Evolutionary conservation across 2,329 filamentous ascomycete genomes (phyloP).

Genomic region (Fusarium albosuccineum): DNA sequence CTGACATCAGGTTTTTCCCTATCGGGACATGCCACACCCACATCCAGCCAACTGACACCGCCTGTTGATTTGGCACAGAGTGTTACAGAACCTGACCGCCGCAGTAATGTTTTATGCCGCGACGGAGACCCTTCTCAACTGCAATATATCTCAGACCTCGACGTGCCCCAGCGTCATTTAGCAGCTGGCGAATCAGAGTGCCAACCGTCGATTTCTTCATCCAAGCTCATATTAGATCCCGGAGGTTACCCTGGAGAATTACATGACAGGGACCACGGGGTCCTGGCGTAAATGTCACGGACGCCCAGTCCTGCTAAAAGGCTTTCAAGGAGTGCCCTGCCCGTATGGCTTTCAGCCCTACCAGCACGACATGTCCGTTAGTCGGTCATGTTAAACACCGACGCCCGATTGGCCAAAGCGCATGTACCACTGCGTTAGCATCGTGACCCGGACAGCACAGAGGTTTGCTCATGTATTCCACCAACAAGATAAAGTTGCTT

Average conservation of each 20-base stretch:
- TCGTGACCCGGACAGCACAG: constrained; percentile 5
- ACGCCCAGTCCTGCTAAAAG: constrained; percentile 1
- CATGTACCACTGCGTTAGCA: background rate
- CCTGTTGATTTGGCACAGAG: constrained; percentile 5
- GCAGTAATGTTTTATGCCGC: background rate
- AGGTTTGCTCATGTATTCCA: too few relatives aligned
- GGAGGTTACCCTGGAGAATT: constrained; percentile 32
- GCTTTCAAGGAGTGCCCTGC: constrained; percentile 12
- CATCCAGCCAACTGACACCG: constrained; percentile 31
- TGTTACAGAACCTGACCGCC: constrained; percentile 29
- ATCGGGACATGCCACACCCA: constrained; percentile 16
- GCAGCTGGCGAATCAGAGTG: constrained; percentile 26
- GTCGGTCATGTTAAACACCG: constrained; percentile 15
- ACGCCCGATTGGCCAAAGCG: constrained; percentile 29
- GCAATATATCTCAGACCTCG: constrained; percentile 31
- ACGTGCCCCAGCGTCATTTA: constrained; percentile 14
- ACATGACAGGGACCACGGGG: constrained; percentile 21
- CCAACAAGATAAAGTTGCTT: too few relatives aligned
- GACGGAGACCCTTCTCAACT: constrained; percentile 28
- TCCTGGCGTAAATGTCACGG: background rate
- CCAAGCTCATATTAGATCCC: constrained; percentile 36
- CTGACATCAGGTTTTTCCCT: background rate
- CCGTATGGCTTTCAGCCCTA: constrained; percentile 34
- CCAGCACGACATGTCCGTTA: background rate
- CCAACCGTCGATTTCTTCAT: constrained; percentile 12